phyloP scores from a whole-genome alignment of 108 stramenopile species.

The Cyclotella kingstonii region DNA sequence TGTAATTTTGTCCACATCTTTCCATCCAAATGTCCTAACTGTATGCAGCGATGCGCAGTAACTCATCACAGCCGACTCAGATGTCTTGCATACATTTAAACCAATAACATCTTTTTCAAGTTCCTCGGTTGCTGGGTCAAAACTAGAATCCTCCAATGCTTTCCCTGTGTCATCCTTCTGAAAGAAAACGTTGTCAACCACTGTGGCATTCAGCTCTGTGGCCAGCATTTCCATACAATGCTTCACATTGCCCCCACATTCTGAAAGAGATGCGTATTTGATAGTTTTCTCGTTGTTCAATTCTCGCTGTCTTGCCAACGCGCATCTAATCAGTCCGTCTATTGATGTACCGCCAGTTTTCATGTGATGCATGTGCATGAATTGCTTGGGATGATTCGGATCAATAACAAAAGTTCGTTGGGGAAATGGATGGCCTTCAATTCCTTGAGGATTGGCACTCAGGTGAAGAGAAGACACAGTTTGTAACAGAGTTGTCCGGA shows the following conservation, averaged over 20 bases:
- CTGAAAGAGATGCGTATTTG: conserved; percentile 33
- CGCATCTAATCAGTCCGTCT: conserved; percentile 55
- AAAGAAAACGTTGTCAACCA: conserved; percentile 38
- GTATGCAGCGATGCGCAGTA: conserved; percentile 68
- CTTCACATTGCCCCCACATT: conserved; percentile 27
- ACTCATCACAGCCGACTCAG: conserved; percentile 55
- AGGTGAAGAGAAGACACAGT: conserved; percentile 26
- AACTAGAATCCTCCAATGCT: conserved; percentile 15
- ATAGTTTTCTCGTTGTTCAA: conserved; percentile 19
- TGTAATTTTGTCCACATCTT: conserved; percentile 54
- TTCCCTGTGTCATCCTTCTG: conserved; percentile 31
- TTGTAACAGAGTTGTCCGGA: conserved; percentile 10
- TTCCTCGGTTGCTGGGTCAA: conserved; percentile 39
- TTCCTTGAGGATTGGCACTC: conserved; percentile 7
- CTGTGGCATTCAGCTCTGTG: conserved; percentile 22
- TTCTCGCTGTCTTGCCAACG: conserved; percentile 35
- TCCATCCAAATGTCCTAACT: conserved; percentile 65
- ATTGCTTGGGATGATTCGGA: conserved; percentile 52
- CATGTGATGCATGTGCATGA: conserved; percentile 84
- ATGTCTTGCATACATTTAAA: conserved; percentile 35
- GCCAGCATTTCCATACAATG: conserved; percentile 34
- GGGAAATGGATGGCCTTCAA: neutral
- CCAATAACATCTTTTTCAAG: conserved; percentile 22
- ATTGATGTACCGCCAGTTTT: conserved; percentile 77
- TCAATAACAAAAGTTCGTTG: conserved; percentile 34